Conservation (phyloP, 176 grass and related monocot species). For the Hordeum vulgare region MorexV3_pseudomolecules_assembly NC_058522.1:492706309-492706808, state of each 20-base stretch:
- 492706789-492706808: neutral
- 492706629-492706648: conserved; percentile 11
- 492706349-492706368: conserved; percentile 19
- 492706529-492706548: neutral
- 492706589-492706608: neutral
- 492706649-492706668: conserved; percentile 57
- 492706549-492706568: neutral
- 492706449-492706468: conserved; percentile 46
- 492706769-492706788: neutral
- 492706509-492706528: conserved; percentile 31
- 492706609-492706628: conserved; percentile 47
- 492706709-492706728: neutral
- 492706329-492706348: neutral
- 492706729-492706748: neutral
- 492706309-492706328: neutral
- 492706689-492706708: conserved; percentile 18
- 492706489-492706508: conserved; percentile 45
- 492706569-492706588: neutral
- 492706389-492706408: conserved; percentile 58
- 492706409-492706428: conserved; percentile 27
- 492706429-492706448: neutral
- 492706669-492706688: conserved; percentile 31
- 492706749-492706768: neutral
- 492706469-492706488: conserved; percentile 11
- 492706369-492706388: conserved; percentile 62